A percentile compares a stretch with the other conserved stretches of the same genome.
phyloP scores from a whole-genome alignment of 768 basidiomycete species.

The Coprinopsis cinerea region DNA sequence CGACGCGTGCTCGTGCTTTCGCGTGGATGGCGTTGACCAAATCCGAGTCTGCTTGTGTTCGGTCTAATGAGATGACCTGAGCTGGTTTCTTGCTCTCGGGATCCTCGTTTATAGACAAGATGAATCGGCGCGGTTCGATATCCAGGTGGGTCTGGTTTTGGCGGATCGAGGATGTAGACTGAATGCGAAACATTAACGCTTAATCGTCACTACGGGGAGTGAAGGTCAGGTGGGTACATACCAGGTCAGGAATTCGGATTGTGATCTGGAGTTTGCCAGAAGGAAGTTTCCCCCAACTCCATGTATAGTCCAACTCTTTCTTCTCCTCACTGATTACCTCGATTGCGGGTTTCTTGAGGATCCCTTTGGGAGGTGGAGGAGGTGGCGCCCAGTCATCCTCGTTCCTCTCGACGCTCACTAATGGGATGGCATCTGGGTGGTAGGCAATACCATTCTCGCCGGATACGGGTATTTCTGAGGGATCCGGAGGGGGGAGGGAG shows the following conservation, averaged over 20 bases:
- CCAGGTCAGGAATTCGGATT: constrained; percentile 51
- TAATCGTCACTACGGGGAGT: constrained; percentile 1
- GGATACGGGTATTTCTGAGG: constrained; percentile 4
- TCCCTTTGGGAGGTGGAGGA: constrained; percentile 28
- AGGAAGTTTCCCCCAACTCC: constrained; percentile 47
- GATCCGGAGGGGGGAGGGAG: background rate
- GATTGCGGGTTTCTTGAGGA: constrained; percentile 30
- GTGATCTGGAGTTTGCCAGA: constrained; percentile 39
- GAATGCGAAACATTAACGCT: background rate
- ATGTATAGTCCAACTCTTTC: constrained; percentile 19
- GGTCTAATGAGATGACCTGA: constrained; percentile 52
- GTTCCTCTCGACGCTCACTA: background rate
- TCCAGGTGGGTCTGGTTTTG: constrained; percentile 37
- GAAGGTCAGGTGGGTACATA: constrained; percentile 27
- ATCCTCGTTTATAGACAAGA: constrained; percentile 34
- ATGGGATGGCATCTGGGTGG: background rate
- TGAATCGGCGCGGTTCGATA: constrained; percentile 47
- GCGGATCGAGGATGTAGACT: constrained; percentile 43
- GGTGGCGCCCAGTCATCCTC: background rate
- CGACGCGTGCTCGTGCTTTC: background rate
- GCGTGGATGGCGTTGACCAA: constrained; percentile 27
- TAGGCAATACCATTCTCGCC: background rate
- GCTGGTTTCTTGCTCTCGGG: background rate
- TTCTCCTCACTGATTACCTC: constrained; percentile 15
- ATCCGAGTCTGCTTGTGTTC: constrained; percentile 50